Conservation (phyloP, 345 rosid species). For the Syzygium jambos region DNA sequence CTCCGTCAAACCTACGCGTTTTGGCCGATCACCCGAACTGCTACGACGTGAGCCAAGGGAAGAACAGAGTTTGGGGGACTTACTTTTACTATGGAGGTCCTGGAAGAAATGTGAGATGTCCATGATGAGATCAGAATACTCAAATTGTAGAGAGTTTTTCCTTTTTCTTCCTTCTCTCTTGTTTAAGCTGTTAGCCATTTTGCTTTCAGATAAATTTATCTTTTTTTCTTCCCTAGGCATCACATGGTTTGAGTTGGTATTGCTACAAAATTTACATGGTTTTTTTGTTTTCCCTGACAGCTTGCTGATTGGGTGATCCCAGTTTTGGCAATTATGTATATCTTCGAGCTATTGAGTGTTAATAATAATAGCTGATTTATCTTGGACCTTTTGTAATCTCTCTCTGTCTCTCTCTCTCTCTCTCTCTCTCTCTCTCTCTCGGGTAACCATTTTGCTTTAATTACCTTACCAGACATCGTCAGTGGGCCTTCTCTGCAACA, state of each 20-base stretch:
- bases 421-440: neutral
- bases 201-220: neutral
- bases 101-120: conserved; percentile 83
- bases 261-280: neutral
- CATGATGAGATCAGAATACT: conserved; percentile 18
- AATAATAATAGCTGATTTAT: neutral
- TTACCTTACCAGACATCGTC: neutral
- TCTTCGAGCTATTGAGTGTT: neutral
- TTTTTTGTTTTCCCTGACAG: neutral
- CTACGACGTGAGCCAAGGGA: conserved; percentile 86
- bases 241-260: neutral
- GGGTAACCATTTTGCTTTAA: neutral
- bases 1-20: conserved; percentile 50
- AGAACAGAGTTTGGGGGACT: conserved; percentile 83
- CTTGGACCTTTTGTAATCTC: neutral
- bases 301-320: neutral
- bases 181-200: neutral
- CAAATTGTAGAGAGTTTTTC: neutral
- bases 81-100: conserved; percentile 97
- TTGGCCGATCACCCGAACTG: conserved; percentile 90
- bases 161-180: neutral
- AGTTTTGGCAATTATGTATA: neutral
- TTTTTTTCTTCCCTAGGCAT: neutral
- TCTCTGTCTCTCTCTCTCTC: neutral
- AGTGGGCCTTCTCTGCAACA: neutral